Conservation (phyloP, 73 alveolate genomes). For the Paramecium sexaurelia region DNA sequence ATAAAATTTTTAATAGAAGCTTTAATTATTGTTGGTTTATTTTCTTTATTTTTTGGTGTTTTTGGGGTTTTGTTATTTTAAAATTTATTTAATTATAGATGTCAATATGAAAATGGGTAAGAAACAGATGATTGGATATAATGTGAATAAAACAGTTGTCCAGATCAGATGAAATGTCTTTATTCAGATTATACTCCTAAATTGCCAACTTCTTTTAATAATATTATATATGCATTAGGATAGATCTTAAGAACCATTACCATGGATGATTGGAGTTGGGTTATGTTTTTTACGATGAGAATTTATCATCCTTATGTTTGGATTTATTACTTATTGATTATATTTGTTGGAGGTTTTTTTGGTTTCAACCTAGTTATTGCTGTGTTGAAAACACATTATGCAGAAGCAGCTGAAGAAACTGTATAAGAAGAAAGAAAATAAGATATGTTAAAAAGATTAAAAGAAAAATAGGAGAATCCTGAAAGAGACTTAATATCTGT, state of each 20-base stretch:
- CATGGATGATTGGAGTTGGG: conserved; percentile 56
- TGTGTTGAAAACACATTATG: neutral
- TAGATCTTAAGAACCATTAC: neutral
- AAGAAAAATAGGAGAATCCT: neutral
- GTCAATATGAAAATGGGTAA: neutral
- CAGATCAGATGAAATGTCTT: neutral
- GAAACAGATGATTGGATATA: conserved; percentile 12
- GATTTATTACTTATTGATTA: neutral
- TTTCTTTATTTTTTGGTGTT: neutral
- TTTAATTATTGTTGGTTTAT: neutral
- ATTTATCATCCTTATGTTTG: neutral
- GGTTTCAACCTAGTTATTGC: conserved; percentile 33
- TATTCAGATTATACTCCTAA: neutral
- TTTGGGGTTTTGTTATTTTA: neutral
- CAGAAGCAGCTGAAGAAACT: neutral
- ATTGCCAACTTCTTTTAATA: conserved; percentile 21
- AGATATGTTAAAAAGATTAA: neutral
- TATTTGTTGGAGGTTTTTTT: conserved; percentile 38
- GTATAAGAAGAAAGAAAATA: neutral
- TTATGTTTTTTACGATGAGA: conserved; percentile 18
- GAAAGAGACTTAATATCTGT: neutral
- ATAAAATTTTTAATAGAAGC: neutral
- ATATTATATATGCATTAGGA: neutral
- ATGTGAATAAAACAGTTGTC: neutral
- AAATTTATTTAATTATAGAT: conserved; percentile 26